These are phyloP conservation scores for Phaeosphaeriaceae sp. DNA, from an alignment of 2,329 filamentous ascomycete species.

Conservation along the genomic window DNA sequence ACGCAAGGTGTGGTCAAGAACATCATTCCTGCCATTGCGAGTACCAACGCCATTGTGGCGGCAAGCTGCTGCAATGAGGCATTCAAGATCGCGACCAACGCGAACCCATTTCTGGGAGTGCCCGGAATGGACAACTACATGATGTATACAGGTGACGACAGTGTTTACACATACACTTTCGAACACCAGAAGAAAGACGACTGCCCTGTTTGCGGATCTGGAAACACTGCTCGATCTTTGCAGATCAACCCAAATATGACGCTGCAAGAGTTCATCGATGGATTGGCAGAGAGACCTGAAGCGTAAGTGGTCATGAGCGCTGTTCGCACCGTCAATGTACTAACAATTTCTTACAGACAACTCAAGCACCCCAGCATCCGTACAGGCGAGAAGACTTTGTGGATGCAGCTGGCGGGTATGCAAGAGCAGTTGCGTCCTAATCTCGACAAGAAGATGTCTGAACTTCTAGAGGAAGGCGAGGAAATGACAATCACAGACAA, in stretches of 20 bases:
- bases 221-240: slow-evolving; percentile 76
- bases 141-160: slow-evolving; percentile 98
- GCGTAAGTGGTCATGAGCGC: slow-evolving; percentile 54
- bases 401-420: slow-evolving; percentile 85
- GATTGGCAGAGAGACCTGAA: slow-evolving; percentile 81
- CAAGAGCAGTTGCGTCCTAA: slow-evolving; percentile 87
- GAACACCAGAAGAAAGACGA: slow-evolving; percentile 92
- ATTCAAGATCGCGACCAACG: slow-evolving; percentile 86
- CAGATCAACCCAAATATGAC: slow-evolving; percentile 74
- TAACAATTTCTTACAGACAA: slow-evolving; percentile 58
- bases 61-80: slow-evolving; percentile 97
- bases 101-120: slow-evolving; percentile 79
- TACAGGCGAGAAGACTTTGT: slow-evolving; percentile 81
- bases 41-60: slow-evolving; percentile 95
- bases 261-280: slow-evolving; percentile 84
- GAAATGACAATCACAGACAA: slow-evolving; percentile 93
- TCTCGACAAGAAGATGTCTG: slow-evolving; percentile 75
- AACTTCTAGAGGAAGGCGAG: slow-evolving; percentile 81
- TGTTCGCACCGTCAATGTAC: neutral
- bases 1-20: slow-evolving; percentile 99
- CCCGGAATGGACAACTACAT: slow-evolving; percentile 84
- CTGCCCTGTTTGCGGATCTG: slow-evolving; percentile 84
- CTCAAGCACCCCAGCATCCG: slow-evolving; percentile 92
- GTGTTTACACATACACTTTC: slow-evolving; percentile 97
- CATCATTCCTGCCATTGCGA: slow-evolving; percentile 97